Percentiles rank a stretch among this genome's conserved stretches.
These are phyloP conservation scores for Acrocalymma vagum DNA, from an alignment of 2,329 filamentous ascomycete genomes.

Conservation along the genomic window DNA sequence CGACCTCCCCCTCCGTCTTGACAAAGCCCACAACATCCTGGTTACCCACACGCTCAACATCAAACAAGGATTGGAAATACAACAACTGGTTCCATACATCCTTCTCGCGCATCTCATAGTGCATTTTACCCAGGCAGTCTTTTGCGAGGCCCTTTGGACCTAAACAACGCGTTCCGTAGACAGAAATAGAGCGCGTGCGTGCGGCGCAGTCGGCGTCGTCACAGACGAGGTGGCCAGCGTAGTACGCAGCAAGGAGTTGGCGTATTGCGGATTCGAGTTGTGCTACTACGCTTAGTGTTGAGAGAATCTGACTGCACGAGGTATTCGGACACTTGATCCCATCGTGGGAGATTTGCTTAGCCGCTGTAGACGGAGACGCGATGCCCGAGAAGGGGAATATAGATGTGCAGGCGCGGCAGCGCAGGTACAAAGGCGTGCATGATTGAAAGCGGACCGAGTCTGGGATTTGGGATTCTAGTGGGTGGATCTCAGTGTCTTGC, in stretches of 20 bases:
- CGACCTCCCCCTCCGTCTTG: conserved; percentile 64
- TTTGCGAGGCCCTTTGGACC: conserved; percentile 85
- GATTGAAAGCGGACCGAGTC: conserved; percentile 89
- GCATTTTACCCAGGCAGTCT: conserved; percentile 87
- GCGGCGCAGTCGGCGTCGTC: conserved; percentile 87
- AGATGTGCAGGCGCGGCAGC: conserved; percentile 82
- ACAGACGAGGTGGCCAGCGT: conserved; percentile 90
- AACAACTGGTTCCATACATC: conserved; percentile 94
- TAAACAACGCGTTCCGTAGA: conserved; percentile 89
- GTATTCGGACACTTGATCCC: conserved; percentile 75
- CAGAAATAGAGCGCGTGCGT: conserved; percentile 89
- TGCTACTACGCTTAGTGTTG: conserved; percentile 78
- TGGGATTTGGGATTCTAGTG: conserved; percentile 92
- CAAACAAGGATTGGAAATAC: conserved; percentile 85
- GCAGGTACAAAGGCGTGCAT: conserved; percentile 77
- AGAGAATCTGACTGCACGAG: conserved; percentile 70
- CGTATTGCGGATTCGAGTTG: conserved; percentile 89
- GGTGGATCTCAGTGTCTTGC: conserved; percentile 69
- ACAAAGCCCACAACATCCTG: conserved; percentile 57
- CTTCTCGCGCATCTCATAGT: conserved; percentile 87
- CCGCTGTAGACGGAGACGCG: conserved; percentile 34
- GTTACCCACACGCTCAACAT: conserved; percentile 80
- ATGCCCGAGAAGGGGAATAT: conserved; percentile 81
- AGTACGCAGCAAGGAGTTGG: conserved; percentile 81
- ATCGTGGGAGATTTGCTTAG: conserved; percentile 67